Evolutionary conservation across 23 red algal genomes (phyloP).

Genomic region (Gracilaria domingensis): DNA sequence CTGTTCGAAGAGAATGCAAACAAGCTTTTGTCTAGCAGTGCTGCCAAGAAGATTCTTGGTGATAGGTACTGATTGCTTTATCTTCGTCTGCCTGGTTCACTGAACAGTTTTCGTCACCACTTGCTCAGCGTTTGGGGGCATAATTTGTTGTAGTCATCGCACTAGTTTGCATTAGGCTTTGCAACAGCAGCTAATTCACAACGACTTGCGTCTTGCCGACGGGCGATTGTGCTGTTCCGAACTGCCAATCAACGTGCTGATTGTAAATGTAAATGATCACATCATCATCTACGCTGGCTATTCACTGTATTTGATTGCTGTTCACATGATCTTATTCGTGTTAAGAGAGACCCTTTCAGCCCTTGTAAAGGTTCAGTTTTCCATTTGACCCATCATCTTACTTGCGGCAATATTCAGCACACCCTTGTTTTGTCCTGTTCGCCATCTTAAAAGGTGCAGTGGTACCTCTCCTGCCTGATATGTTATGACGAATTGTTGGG

Average conservation of each 20-base stretch:
- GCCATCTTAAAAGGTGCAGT: too few relatives aligned
- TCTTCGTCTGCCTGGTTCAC: neutral
- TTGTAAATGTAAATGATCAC: neutral
- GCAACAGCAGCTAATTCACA: neutral
- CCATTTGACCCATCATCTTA: too few relatives aligned
- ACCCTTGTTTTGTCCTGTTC: too few relatives aligned
- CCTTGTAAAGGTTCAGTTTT: too few relatives aligned
- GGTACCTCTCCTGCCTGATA: too few relatives aligned
- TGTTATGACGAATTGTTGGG: too few relatives aligned
- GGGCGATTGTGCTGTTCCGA: neutral
- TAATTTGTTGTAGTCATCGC: neutral
- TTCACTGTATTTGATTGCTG: too few relatives aligned
- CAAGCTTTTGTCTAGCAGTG: conserved; percentile 12
- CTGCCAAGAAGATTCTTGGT: conserved; percentile 23
- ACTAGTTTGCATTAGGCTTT: neutral
- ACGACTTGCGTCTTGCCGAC: neutral
- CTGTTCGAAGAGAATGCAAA: conserved; percentile 24
- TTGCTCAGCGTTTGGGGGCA: neutral
- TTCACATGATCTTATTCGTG: too few relatives aligned
- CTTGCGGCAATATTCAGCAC: too few relatives aligned
- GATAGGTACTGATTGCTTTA: conserved; percentile 3
- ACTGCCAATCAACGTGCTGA: neutral
- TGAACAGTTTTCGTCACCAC: neutral
- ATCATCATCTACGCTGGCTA: neutral
- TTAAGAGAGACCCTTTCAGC: too few relatives aligned